Conservation (phyloP, 768 basidiomycete species). For the Tephrocybe sp. region DNA sequence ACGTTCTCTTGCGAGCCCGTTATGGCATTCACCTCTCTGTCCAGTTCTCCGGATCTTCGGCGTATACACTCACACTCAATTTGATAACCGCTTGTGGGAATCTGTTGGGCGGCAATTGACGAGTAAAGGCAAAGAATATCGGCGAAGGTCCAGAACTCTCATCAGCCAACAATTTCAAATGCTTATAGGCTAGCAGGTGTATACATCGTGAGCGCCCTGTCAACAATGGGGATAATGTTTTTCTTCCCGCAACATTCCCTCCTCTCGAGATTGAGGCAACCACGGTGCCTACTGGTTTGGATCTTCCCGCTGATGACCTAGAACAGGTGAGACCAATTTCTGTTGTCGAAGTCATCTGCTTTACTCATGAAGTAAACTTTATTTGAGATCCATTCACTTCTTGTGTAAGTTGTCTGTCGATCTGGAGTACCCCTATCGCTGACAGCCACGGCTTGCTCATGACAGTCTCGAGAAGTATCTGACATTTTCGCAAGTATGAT, state of each 20-base stretch:
- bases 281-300: slow-evolving; percentile 23
- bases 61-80: slow-evolving; percentile 37
- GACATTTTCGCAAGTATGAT: slow-evolving; percentile 38
- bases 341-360: not conserved
- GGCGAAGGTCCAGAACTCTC: slow-evolving; percentile 36
- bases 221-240: slow-evolving; percentile 39
- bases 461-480: slow-evolving; percentile 46
- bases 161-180: not conserved
- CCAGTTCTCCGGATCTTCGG: slow-evolving; percentile 16
- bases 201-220: slow-evolving; percentile 36
- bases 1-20: not conserved
- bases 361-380: not conserved
- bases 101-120: slow-evolving; percentile 36
- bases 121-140: slow-evolving; percentile 50
- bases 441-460: not conserved
- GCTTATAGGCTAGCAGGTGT: slow-evolving; percentile 35
- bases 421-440: not conserved
- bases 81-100: slow-evolving; percentile 38
- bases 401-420: slow-evolving; percentile 43
- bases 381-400: slow-evolving; percentile 55
- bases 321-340: slow-evolving; percentile 38
- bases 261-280: slow-evolving; percentile 25
- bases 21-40: not conserved
- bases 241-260: slow-evolving; percentile 54
- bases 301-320: slow-evolving; percentile 42